A percentile compares a stretch with the other conserved stretches of the same genome.
These are phyloP conservation scores for Tubosaeta brunneosetosa DNA, from an alignment of 768 basidiomycete genomes.

Conservation along the genomic window DNA sequence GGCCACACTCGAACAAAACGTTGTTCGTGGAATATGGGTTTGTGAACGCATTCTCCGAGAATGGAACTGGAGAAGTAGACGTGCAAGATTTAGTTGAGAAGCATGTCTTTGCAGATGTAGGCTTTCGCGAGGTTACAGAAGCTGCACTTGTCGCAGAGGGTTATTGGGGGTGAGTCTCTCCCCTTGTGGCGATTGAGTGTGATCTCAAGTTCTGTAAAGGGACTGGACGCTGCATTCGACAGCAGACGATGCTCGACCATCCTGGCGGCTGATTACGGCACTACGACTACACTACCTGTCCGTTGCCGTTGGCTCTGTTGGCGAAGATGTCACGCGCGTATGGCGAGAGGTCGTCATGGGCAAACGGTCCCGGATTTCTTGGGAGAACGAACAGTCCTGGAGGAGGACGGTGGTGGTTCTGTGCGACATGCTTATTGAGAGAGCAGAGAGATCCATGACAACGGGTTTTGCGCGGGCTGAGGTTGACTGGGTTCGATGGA, in stretches of 20 bases:
- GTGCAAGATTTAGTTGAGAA: slow-evolving; percentile 51
- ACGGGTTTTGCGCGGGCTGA: neutral
- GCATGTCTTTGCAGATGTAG: slow-evolving; percentile 43
- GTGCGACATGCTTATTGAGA: slow-evolving; percentile 36
- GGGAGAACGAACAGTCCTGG: slow-evolving; percentile 49
- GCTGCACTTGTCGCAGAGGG: slow-evolving; percentile 52
- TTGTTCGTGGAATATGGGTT: slow-evolving; percentile 93
- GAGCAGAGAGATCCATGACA: slow-evolving; percentile 27
- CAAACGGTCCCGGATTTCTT: slow-evolving; percentile 40
- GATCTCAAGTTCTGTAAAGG: slow-evolving; percentile 35
- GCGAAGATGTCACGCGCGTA: slow-evolving; percentile 32
- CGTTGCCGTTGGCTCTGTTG: slow-evolving; percentile 22
- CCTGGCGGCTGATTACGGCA: slow-evolving; percentile 70
- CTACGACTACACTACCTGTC: slow-evolving; percentile 61
- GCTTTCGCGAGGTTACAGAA: slow-evolving; percentile 44
- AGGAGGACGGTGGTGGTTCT: slow-evolving; percentile 34
- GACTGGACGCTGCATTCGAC: slow-evolving; percentile 73
- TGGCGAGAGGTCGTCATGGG: slow-evolving; percentile 58
- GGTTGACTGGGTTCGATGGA: slow-evolving; percentile 31
- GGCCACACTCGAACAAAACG: slow-evolving; percentile 68
- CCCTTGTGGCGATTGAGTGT: neutral
- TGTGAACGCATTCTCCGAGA: slow-evolving; percentile 38
- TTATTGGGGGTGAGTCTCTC: slow-evolving; percentile 75
- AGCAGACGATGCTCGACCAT: slow-evolving; percentile 64
- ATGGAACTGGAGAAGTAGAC: slow-evolving; percentile 52